Percentiles rank a stretch among this genome's conserved stretches.
phyloP scores from a whole-genome alignment of 306 rosid species.

The Medicago lupulina region DNA sequence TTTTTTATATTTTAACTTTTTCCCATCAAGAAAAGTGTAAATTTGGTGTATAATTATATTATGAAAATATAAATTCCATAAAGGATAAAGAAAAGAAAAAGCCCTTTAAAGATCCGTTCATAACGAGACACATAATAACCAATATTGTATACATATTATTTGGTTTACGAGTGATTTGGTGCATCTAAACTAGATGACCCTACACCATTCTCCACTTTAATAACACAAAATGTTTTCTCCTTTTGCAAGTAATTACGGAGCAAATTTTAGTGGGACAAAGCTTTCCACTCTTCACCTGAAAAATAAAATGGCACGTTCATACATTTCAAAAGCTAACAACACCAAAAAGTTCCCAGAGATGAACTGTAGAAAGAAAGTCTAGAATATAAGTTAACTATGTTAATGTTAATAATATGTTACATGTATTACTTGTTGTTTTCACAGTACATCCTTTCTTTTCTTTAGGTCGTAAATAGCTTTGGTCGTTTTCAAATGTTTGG shows the following conservation, averaged over 20 bases:
- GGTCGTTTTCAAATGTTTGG: constrained; percentile 43
- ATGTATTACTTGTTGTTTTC: constrained; percentile 36
- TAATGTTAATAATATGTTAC: constrained; percentile 8
- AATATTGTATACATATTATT: constrained; percentile 11
- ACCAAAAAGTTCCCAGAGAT: constrained; percentile 34
- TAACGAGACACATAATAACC: constrained; percentile 27
- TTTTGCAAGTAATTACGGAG: constrained; percentile 36
- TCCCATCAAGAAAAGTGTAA: not conserved
- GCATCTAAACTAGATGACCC: constrained; percentile 36
- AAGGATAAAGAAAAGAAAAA: not conserved
- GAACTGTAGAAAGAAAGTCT: constrained; percentile 39
- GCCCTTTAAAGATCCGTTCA: constrained; percentile 12
- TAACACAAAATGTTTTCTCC: not conserved
- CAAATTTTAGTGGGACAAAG: constrained; percentile 54
- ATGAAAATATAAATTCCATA: not conserved
- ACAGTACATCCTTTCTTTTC: not conserved
- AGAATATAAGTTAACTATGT: constrained; percentile 30
- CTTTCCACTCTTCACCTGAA: constrained; percentile 48
- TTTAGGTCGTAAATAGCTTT: constrained; percentile 17
- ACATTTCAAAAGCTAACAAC: constrained; percentile 22
- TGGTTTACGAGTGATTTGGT: constrained; percentile 31
- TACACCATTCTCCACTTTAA: constrained; percentile 35
- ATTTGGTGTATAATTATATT: not conserved
- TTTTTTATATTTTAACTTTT: too few species aligned
- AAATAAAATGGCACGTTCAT: constrained; percentile 40